Conservation (phyloP, 2,329 filamentous ascomycete species). For the Boeremia exigua region DNA sequence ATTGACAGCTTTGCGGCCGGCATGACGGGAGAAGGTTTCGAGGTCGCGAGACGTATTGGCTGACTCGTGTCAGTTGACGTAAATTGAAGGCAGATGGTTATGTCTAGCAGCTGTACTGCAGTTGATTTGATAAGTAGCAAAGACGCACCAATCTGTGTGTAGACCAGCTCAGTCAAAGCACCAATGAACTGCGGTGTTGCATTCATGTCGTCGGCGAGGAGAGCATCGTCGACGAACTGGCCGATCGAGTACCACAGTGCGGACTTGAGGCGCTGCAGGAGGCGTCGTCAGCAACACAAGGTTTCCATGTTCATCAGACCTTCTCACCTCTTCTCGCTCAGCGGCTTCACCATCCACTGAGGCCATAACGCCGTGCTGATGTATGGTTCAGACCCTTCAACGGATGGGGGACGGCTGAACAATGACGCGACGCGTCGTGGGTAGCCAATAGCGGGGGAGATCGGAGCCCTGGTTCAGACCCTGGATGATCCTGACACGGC, state of each 20-base stretch:
- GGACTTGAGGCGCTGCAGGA: constrained; percentile 55
- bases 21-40: constrained; percentile 70
- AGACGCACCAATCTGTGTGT: constrained; percentile 79
- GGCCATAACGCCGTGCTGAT: constrained; percentile 26
- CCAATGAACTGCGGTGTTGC: constrained; percentile 92
- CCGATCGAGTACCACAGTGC: constrained; percentile 52
- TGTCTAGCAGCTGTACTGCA: background rate
- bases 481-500: background rate
- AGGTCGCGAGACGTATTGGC: constrained; percentile 61
- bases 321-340: constrained; percentile 43
- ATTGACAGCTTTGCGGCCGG: constrained; percentile 78
- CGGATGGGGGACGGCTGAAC: background rate
- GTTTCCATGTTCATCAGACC: background rate
- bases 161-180: constrained; percentile 77
- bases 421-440: constrained; percentile 28
- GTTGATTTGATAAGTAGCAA: background rate
- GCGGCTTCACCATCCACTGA: constrained; percentile 29
- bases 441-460: constrained; percentile 25
- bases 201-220: constrained; percentile 74
- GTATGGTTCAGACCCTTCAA: background rate
- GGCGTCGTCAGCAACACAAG: background rate
- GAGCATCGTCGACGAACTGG: constrained; percentile 83
- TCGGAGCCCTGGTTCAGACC: constrained; percentile 3
- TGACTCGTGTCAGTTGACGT: constrained; percentile 8
- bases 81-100: too few species aligned